phyloP scores from a whole-genome alignment of 2,329 filamentous ascomycete genomes.

The Tricladium varicosporioides region DNA sequence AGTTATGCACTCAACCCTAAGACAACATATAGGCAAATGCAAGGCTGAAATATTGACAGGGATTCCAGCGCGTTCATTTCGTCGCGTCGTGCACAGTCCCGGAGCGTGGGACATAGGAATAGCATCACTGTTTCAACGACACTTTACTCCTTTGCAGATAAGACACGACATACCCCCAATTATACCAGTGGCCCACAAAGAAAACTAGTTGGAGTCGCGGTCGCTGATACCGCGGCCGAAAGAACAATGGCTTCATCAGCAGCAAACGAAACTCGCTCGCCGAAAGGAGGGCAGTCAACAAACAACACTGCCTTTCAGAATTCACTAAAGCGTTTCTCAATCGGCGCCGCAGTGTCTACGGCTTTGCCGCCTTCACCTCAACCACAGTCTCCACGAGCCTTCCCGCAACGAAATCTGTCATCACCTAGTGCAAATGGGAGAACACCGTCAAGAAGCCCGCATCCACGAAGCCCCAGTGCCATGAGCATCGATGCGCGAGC shows the following conservation, averaged over 20 bases:
- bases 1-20: not conserved
- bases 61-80: constrained; percentile 4
- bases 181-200: not conserved
- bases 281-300: constrained; percentile 14
- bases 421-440: constrained; percentile 25
- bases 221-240: not conserved
- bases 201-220: not conserved
- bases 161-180: not conserved
- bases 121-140: constrained; percentile 2
- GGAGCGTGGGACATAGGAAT: constrained; percentile 1
- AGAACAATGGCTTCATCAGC: not conserved
- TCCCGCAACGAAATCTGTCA: constrained; percentile 17
- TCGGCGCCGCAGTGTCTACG: constrained; percentile 19
- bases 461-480: constrained; percentile 41
- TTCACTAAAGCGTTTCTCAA: constrained; percentile 43
- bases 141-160: not conserved
- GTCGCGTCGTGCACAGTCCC: constrained; percentile 2
- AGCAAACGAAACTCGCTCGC: not conserved
- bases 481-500: constrained; percentile 41
- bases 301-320: constrained; percentile 22
- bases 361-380: constrained; percentile 18
- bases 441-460: constrained; percentile 27
- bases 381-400: constrained; percentile 14
- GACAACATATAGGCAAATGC: constrained; percentile 3
- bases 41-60: constrained; percentile 5